Evolutionary conservation across 176 grass and related monocot species (phyloP), one percentile per base, ranked within the genome.

Genomic region (Phragmites australis): DNA sequence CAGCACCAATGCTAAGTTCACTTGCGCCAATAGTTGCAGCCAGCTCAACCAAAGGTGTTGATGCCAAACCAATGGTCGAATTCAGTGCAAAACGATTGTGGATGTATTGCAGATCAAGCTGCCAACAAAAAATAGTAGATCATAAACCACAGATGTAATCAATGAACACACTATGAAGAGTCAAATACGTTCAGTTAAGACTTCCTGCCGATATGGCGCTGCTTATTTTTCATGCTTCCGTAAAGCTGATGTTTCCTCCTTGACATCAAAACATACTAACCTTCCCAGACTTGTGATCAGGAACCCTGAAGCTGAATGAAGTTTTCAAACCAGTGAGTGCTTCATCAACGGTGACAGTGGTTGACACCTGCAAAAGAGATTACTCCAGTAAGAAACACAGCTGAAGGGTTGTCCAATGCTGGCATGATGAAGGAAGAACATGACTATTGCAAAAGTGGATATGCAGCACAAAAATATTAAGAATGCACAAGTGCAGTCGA

Each of bases 41-140:
- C 50, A 93, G 83, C 91, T 97, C 94, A 18, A 97, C 51, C 58
- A 88, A 74, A 59, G 94, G 91, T 45, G 89, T 65, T 12, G 91
- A 86, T n/a, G 91, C 85, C 82, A 91, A 83, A 59, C 91, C 91
- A 83, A 93, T 88, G 26, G 81, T 83, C 65, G 91, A 93, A 83
- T 83, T 97, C 70, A 97, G 17, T 50, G 94, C 79, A 59, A 78
- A 71, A 31, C 73, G 84, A 41, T 81, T 83, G 78, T 97, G 75
- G 60, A 85, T 66, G 42, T 97, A 97, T 87, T 93, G 91, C 81
- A 97, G 81, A 93, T 97, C 91, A 79, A 97, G 74, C 94, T 97
- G 87, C 21, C 60, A 79, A 70, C 25, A n/a, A 89, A 68, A 34
- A 57, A 54, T 25, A 18, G 64, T 26, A 7, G 48, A 44, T 66